Base-by-base conservation (phyloP, 768 basidiomycete genomes). In the Tubosaeta sp. region DNA sequence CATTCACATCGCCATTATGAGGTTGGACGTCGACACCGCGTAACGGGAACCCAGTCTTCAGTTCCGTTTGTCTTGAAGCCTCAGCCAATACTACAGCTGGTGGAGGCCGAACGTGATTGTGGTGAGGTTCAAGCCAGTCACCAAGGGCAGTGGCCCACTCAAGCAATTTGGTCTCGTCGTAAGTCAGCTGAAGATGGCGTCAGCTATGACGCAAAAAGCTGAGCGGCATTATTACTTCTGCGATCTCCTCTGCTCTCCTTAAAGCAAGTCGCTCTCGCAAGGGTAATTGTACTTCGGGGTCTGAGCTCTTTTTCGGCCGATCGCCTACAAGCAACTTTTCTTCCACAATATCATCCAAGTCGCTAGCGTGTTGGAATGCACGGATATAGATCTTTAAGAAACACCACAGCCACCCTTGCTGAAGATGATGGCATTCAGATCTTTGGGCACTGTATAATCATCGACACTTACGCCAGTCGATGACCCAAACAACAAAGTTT, bases 261-360 rank as follows among this genome's bases (percentile, higher is more conserved):
- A 73, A 61, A 9, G 74, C 62, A 3, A 90, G 72, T 44, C 89
- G 83, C 46, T 88, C 80, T 35, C 69, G 73, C 35, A 89, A 60
- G 11, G 83, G 74, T 21, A 79, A 56, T 41, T 74, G 75, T 18
- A 72, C 73, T 39, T 80, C 75, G 0, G 77, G 71, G 40, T 77
- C 74, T 18, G 71, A 65, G 39, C 73, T 80, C 57, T 80, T 81
- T 62, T 86, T 89, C 3, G 87, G 87, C 22, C 87, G 78, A 68
- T 91, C 89, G 22, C 89, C 87, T 51, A 89, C 83, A 36, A 90
- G 73, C 11, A 90, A 74, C 59, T 88, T 90, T 59, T 90, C 87
- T 66, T 91, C 87, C 0, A 88, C 86, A 1, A 76, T 81, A 55
- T 89, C 86, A 59, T 90, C 86, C 39, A 91, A 71, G 59, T 92